Conservation (phyloP, 345 rosid genomes). For the Boechera retrofracta region DNA sequence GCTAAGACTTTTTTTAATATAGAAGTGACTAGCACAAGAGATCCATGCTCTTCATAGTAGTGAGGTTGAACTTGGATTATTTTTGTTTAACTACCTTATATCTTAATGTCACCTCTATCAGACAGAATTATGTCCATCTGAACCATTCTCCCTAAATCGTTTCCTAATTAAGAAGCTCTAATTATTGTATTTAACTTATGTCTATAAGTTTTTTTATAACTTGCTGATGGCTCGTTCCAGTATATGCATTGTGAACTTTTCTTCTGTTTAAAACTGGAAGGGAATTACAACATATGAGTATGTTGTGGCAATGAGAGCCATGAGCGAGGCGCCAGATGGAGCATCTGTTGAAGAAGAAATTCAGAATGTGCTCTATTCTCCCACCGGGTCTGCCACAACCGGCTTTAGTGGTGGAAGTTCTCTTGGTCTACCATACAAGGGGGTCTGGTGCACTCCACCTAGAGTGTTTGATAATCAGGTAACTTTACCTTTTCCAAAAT, state of each 20-base stretch:
- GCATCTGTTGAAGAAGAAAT: constrained; percentile 72
- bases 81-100: neutral
- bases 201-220: neutral
- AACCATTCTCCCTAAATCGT: neutral
- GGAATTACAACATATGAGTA: constrained; percentile 94
- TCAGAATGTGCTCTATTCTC: constrained; percentile 70
- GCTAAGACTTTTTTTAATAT: neutral
- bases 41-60: constrained; percentile 14
- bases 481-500: constrained; percentile 22
- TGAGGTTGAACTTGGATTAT: constrained; percentile 14
- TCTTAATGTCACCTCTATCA: constrained; percentile 15
- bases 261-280: constrained; percentile 42
- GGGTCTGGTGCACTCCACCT: constrained; percentile 98
- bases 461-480: constrained; percentile 97
- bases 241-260: constrained; percentile 11
- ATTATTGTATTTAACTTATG: neutral
- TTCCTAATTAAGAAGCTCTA: constrained; percentile 19
- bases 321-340: constrained; percentile 88
- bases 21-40: constrained; percentile 15
- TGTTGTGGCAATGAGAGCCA: constrained; percentile 90
- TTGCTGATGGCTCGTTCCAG: constrained; percentile 17
- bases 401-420: constrained; percentile 95
- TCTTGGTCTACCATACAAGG: constrained; percentile 76
- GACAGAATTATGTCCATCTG: neutral
- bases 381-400: constrained; percentile 86